Conservation (phyloP, 192 early-diverging fungal species). For the Mortierella alpina region DNA sequence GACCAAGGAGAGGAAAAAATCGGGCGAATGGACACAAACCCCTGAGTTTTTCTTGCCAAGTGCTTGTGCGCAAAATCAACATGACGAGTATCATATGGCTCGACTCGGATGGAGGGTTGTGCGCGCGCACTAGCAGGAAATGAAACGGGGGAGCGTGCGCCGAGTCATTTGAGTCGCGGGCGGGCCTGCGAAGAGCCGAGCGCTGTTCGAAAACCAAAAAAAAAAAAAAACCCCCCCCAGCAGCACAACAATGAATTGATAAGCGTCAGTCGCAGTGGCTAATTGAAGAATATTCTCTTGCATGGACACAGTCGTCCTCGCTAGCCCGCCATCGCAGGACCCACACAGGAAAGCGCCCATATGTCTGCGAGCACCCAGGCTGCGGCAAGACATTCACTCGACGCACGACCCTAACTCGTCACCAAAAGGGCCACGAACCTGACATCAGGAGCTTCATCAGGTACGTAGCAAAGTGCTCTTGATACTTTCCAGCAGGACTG, state of each 20-base stretch:
- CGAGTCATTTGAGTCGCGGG: neutral
- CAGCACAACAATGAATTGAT: neutral
- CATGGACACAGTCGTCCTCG: constrained; percentile 67
- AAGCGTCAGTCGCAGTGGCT: neutral
- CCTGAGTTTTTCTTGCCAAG: constrained; percentile 18
- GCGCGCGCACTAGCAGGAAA: constrained; percentile 1
- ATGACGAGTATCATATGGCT: too few species aligned
- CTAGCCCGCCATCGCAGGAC: constrained; percentile 82
- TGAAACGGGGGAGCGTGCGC: constrained; percentile 1
- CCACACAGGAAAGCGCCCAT: constrained; percentile 83
- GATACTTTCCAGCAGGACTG: neutral
- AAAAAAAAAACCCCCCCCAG: too few species aligned
- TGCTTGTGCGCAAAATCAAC: constrained; percentile 10
- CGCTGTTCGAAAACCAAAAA: too few species aligned
- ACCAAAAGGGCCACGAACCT: constrained; percentile 67
- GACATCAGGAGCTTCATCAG: constrained; percentile 59
- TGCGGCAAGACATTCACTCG: constrained; percentile 83
- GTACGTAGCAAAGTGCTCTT: constrained; percentile 19
- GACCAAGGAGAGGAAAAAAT: neutral
- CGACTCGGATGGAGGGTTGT: neutral
- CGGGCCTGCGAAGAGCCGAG: too few species aligned
- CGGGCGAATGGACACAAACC: constrained; percentile 8
- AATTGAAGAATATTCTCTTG: neutral
- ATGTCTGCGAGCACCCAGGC: constrained; percentile 71
- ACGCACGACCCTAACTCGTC: constrained; percentile 72